Evolutionary conservation across 306 rosid species (phyloP), one percentile per base, ranked within the genome.

Genomic region (Quercus rubra): DNA sequence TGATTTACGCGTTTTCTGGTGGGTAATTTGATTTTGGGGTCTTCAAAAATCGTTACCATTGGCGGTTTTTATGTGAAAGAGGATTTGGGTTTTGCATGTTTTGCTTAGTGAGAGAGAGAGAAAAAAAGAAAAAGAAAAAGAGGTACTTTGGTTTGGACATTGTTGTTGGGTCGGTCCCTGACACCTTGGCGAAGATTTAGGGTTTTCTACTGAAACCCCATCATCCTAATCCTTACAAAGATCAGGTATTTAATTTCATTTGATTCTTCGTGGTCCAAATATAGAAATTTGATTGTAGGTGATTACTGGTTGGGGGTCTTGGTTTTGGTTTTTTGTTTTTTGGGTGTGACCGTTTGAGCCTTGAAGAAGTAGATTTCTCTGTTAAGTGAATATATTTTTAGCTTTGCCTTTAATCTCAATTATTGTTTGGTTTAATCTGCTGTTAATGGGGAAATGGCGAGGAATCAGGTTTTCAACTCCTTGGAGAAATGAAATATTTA

Each of bases 221-320:
- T 27, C 21, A 74, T 51, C 67, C 52, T 31, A 20, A 25, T 67
- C 63, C 6, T n/a, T 55, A 9, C 70, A 43, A 57, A 77, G 19
- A 31, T 85, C 89, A 89, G 98, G 98, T 94, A 92, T 80, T 82
- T 66, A 68, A 79, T 73, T 74, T 79, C 80, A 18, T 57, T 52
- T 71, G 74, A 64, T 71, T 76, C 35, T 25, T 41, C 46, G 46
- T 76, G 80, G 58, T 70, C 74, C 35, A 35, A 51, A 54, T 73
- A 63, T 63, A 41, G 79, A 66, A 80, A 67, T 43, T 21, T 72
- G n/a, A 38, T 64, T 25, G 21, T 49, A 10, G 23, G 76, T 21
- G 71, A 28, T 75, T 49, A 14, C 33, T 23, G 63, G 17, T 23
- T 49, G 52, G 30, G 6, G 6, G n/a, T 38, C 38, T 68, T 35